These are phyloP conservation scores for Macaranga tanarius DNA, from an alignment of 441 rosid genomes.

Conservation along the genomic window DNA sequence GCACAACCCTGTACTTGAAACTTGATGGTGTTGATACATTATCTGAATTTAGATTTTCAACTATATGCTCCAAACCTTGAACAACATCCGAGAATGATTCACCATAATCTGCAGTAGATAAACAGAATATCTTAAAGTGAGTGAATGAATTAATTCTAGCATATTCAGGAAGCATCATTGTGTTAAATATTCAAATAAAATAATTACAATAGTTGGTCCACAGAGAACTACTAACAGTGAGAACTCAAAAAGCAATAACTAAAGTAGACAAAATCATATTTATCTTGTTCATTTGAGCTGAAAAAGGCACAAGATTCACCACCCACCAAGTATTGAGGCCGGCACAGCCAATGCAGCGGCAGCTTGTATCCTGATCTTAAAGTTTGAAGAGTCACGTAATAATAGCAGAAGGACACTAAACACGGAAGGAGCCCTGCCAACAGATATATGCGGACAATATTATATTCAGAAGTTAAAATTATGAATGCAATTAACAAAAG, in stretches of 20 bases:
- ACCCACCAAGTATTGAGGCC: conserved; percentile 57
- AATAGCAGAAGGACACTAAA: conserved; percentile 75
- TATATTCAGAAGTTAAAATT: not conserved
- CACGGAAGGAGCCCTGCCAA: conserved; percentile 85
- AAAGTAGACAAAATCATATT: conserved; percentile 5
- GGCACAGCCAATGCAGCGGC: conserved; percentile 95
- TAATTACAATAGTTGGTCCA: not conserved
- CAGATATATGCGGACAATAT: conserved; percentile 4
- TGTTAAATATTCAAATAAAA: not conserved
- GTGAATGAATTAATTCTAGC: not conserved
- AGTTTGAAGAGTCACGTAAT: conserved; percentile 88
- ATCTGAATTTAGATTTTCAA: conserved; percentile 68
- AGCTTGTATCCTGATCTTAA: conserved; percentile 95
- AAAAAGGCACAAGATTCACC: conserved; percentile 11
- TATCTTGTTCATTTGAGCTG: conserved; percentile 12
- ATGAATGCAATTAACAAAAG: not conserved
- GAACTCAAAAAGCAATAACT: not conserved
- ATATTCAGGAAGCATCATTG: conserved; percentile 7
- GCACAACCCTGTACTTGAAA: conserved; percentile 78
- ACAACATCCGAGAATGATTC: conserved; percentile 80
- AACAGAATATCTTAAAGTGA: conserved; percentile 3
- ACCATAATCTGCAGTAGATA: conserved; percentile 64
- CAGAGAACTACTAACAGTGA: not conserved
- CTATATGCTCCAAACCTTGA: conserved; percentile 75
- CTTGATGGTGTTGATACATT: conserved; percentile 61